Conservation (phyloP, 202 grass and related monocot genomes). For the Musa balbisiana region DNA sequence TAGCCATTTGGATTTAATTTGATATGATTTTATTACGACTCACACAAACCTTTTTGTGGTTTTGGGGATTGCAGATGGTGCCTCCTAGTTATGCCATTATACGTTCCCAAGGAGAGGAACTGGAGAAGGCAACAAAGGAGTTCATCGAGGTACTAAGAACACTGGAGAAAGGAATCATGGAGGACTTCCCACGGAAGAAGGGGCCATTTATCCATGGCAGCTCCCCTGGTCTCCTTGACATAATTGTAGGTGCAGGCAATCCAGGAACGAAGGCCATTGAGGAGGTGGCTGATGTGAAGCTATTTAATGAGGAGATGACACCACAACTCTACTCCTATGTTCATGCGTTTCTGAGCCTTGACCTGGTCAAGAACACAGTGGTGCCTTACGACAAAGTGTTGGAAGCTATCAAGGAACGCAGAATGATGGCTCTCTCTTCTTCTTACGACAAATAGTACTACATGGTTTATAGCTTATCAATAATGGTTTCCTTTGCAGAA, state of each 20-base stretch:
- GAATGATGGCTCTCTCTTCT: not conserved
- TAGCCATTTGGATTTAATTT: too few relatives aligned
- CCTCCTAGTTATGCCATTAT: constrained; percentile 8
- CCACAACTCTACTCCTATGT: constrained; percentile 24
- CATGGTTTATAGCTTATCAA: too few relatives aligned
- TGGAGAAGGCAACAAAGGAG: constrained; percentile 17
- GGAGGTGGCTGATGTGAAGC: constrained; percentile 15
- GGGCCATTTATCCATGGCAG: constrained; percentile 32
- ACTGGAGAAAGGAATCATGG: constrained; percentile 21
- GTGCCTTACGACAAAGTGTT: constrained; percentile 29
- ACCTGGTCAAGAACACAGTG: constrained; percentile 1
- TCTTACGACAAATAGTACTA: too few relatives aligned
- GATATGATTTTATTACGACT: too few relatives aligned
- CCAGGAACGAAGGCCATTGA: constrained; percentile 14
- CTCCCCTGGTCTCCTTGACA: constrained; percentile 31
- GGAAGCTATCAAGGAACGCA: not conserved
- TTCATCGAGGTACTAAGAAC: constrained; percentile 10
- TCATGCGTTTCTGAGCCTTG: constrained; percentile 21
- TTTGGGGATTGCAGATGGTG: not conserved
- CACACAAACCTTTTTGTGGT: too few relatives aligned
- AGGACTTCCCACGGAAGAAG: constrained; percentile 17
- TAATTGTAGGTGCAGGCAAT: constrained; percentile 22
- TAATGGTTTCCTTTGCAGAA: too few relatives aligned
- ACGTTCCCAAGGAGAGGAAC: not conserved
- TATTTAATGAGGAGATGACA: not conserved